Base-by-base conservation (phyloP, 495 filamentous ascomycete genomes). In the Cercophora sp. region DNA sequence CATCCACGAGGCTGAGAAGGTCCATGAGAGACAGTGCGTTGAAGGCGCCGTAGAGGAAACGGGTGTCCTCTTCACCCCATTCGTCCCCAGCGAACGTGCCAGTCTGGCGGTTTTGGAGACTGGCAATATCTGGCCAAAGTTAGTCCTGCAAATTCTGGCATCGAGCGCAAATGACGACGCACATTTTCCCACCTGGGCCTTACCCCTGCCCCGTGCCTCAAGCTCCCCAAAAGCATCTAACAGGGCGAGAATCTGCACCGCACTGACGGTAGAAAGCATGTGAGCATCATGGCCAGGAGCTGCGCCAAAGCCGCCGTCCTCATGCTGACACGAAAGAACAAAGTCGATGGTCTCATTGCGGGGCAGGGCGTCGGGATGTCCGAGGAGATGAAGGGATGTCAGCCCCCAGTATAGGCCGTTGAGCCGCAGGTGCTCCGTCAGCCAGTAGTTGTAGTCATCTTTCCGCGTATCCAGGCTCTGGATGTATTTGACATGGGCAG, bases 321-420 rank as follows among this genome's bases (percentile, higher is more conserved):
- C 86, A 60, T 86, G 82, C 67, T 95, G 86, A 56, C 94, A 98
- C 3, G 88, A 92, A 2, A 96, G 79, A 5, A 97, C 89, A 70
- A 94, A 98, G 58, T 89, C 82, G 64, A 98, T 84, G 24, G 90
- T 86, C 52, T 89, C 83, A 32, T 85, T 75, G 24, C 91, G 85
- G 13, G 91, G 85, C 6, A 98, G 79, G 4, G 85, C 88, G 27
- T 91, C 79, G 5, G 90, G 88, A 45, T 81, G 83, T 41, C 84
- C 81, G 34, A 98, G 82, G 13, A 97, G 78, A 72, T 96, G 85
- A 6, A 97, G 79, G 11, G 92, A 86, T 2, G 83, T 92, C 48
- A 98, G 73, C 22, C 94, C 93, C 93, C 93, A 98, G 70, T 98
- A 98, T 29, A 97, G 79, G 26, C 93, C 93, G 64, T 91, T 96